phyloP scores from a whole-genome alignment of 2,329 filamentous ascomycete genomes.

The Neofusicoccum ribis region DNA sequence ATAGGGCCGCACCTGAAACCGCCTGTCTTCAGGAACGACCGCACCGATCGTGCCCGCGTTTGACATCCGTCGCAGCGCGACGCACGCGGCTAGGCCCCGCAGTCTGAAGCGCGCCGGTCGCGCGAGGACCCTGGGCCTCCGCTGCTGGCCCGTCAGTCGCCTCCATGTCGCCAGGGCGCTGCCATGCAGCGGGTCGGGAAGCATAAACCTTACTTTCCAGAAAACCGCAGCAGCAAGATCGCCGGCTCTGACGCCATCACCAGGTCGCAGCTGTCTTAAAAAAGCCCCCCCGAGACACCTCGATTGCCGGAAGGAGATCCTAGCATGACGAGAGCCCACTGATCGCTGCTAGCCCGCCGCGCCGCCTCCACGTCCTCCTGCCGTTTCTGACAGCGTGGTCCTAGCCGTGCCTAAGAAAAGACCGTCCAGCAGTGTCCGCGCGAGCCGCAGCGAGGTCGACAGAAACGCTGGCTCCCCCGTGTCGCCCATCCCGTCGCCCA shows the following conservation, averaged over 20 bases:
- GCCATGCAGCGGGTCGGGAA: constrained; percentile 14
- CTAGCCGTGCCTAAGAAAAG: not conserved
- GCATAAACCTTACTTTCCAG: constrained; percentile 17
- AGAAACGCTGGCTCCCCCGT: not conserved
- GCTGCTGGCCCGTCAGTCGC: not conserved
- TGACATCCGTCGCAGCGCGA: constrained; percentile 18
- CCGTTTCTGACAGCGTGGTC: not conserved
- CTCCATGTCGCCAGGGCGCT: not conserved
- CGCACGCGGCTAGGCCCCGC: constrained; percentile 14
- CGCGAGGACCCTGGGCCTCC: not conserved
- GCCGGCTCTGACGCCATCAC: not conserved
- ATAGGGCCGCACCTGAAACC: constrained; percentile 15
- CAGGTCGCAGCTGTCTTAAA: not conserved
- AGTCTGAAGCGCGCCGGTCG: constrained; percentile 1
- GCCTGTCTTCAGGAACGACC: constrained; percentile 7
- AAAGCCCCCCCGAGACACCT: constrained; percentile 1
- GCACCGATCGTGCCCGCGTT: constrained; percentile 12
- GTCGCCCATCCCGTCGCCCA: not conserved
- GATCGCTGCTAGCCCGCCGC: not conserved
- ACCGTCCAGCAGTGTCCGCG: not conserved
- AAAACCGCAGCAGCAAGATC: not conserved
- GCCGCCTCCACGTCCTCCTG: not conserved
- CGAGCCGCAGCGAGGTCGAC: not conserved
- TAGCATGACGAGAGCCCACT: not conserved
- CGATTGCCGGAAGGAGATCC: constrained; percentile 1